Base-by-base conservation (phyloP, 2,329 filamentous ascomycete species). In the Colletotrichum cordylinicola region DNA sequence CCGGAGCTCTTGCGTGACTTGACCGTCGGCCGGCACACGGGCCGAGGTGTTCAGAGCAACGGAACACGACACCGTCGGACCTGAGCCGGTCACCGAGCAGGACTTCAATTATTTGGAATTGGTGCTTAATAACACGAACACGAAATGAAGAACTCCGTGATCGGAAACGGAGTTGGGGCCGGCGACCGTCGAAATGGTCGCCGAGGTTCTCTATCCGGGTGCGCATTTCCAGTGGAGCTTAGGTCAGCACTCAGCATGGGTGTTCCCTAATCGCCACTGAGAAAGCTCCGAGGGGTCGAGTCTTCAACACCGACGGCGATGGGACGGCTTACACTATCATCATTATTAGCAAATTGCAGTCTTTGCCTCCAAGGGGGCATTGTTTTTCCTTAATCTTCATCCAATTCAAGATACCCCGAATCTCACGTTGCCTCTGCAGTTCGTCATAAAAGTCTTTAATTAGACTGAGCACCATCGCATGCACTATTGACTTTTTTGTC, bases 231-330 rank as follows among this genome's bases (percentile, higher is more conserved):
- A 33, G 18, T 27, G 12, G 27, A 61, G 70, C 70, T 76, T 76
- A 76, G 67, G 74, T 76, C 74, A 76, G 70, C 74, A 73, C 70
- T 74, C 74, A 76, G 70, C 74, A 73, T 65, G n/a, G 55, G 58
- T 60, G 61, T 37, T 21, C 52, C 31, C 21, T 16, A 39, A 66
- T 61, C 43, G 58, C 64, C 70, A 76, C 70, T 69, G 33, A 37
- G 37, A 48, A 37, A 35, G 62, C 64, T 58, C 43, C 27, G 73
- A 39, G 21, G 16, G 70, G 37, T 58, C 15, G 29, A 37, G 13
- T 29, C 27, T 75, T 39, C 39, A 65, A 68, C 69, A 66, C 69
- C 56, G 67, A 37, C 43, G 33, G 31, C 29, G 21, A 13, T 43
- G 24, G 10, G 37, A 58, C 64, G 58, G 58, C 70, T 65, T 58